Percentiles rank a stretch among this genome's conserved stretches.
phyloP scores from a whole-genome alignment of 495 filamentous ascomycete species.

The Annulohypoxylon bovei region DNA sequence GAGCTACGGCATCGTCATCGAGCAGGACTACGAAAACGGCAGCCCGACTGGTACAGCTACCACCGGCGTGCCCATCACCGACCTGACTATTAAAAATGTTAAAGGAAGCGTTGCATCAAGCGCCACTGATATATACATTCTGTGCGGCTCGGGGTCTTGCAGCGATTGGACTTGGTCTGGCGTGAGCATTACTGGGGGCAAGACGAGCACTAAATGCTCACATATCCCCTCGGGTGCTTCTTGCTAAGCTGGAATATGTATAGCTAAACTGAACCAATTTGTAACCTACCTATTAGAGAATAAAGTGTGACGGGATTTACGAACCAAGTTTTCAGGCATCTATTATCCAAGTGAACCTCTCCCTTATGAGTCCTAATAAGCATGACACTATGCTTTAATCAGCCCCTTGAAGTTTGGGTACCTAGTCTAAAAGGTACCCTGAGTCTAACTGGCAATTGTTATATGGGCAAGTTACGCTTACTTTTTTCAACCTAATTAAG shows the following conservation, averaged over 20 bases:
- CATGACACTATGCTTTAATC: constrained; percentile 8
- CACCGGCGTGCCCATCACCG: constrained; percentile 69
- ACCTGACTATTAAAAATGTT: constrained; percentile 62
- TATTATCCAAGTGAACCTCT: not conserved
- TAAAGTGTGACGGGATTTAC: not conserved
- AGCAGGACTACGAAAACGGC: constrained; percentile 77
- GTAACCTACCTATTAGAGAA: not conserved
- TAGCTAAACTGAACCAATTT: not conserved
- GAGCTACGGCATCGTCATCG: constrained; percentile 71
- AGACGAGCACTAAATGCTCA: constrained; percentile 51
- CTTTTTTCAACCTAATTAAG: constrained; percentile 8
- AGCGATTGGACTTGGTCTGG: constrained; percentile 60
- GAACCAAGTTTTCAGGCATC: not conserved
- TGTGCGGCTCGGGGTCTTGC: constrained; percentile 59
- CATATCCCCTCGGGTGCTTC: constrained; percentile 51
- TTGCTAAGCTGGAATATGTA: constrained; percentile 5
- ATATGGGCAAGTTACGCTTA: not conserved
- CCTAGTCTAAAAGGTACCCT: constrained; percentile 4
- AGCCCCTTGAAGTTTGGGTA: constrained; percentile 7
- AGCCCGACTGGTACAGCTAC: constrained; percentile 69
- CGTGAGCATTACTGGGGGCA: constrained; percentile 58
- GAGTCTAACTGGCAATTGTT: constrained; percentile 6
- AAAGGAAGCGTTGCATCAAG: constrained; percentile 58
- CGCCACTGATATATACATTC: constrained; percentile 61
- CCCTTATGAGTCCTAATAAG: not conserved